A percentile compares a stretch with the other conserved stretches of the same genome.
phyloP scores from a whole-genome alignment of 208 protist species.

The Trypanosoma cruzi region DNA sequence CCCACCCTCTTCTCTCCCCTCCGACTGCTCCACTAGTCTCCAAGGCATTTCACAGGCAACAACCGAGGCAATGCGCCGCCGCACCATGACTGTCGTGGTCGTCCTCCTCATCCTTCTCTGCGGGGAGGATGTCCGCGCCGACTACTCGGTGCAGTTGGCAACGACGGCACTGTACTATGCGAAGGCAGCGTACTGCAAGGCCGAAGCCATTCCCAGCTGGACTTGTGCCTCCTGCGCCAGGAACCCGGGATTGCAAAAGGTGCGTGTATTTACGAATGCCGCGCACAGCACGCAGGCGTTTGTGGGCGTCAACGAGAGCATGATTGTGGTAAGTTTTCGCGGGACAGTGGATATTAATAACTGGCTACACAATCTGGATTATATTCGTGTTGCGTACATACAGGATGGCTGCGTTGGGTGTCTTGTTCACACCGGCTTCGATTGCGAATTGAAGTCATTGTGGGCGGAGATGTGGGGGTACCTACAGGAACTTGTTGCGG shows the following conservation, averaged over 20 bases:
- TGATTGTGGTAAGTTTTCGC: conserved; percentile 64
- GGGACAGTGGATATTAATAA: conserved; percentile 58
- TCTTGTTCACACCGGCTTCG: conserved; percentile 64
- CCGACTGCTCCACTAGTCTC: too few species aligned
- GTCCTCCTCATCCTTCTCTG: neutral
- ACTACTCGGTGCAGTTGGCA: conserved; percentile 7
- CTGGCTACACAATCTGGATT: conserved; percentile 67
- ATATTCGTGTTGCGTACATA: conserved; percentile 41
- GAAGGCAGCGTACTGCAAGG: conserved; percentile 56
- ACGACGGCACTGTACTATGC: conserved; percentile 44
- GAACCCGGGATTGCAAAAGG: conserved; percentile 31
- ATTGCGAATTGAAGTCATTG: conserved; percentile 43
- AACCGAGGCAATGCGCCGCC: neutral
- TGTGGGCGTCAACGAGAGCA: conserved; percentile 27
- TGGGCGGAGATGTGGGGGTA: conserved; percentile 30
- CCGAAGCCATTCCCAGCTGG: conserved; percentile 28
- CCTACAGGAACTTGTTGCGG: conserved; percentile 29
- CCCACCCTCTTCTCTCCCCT: too few species aligned
- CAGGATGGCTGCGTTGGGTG: conserved; percentile 30
- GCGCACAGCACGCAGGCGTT: conserved; percentile 37
- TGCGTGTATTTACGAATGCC: conserved; percentile 38
- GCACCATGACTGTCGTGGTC: neutral
- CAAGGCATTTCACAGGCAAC: too few species aligned
- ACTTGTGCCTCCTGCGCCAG: conserved; percentile 35
- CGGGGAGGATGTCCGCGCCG: neutral